Evolutionary conservation across 306 rosid genomes (phyloP).

Genomic region (Trifolium repens): DNA sequence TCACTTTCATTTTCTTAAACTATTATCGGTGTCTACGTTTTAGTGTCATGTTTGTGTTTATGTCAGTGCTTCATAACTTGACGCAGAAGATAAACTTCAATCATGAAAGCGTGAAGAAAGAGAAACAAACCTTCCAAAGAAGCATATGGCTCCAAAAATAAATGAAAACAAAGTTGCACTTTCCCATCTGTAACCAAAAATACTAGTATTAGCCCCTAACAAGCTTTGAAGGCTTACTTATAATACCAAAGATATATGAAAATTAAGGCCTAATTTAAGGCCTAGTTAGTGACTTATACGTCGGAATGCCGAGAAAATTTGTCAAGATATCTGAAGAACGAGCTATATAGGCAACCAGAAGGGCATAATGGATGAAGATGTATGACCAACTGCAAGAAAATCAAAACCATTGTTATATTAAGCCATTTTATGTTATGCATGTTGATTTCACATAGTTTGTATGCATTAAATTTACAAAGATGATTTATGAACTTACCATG

Average conservation of each 20-base stretch:
- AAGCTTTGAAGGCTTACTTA: conserved; percentile 37
- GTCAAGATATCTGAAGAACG: conserved; percentile 84
- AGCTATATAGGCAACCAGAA: conserved; percentile 76
- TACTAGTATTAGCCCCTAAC: conserved; percentile 55
- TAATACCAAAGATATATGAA: conserved; percentile 22
- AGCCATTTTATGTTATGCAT: not conserved
- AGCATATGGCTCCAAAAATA: conserved; percentile 76
- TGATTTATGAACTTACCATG: conserved; percentile 56
- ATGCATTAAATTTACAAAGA: not conserved
- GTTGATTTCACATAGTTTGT: not conserved
- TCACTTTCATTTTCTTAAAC: not conserved
- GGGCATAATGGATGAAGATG: conserved; percentile 80
- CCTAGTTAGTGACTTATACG: conserved; percentile 47
- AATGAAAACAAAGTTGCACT: conserved; percentile 79
- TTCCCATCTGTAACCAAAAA: conserved; percentile 77
- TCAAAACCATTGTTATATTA: conserved; percentile 10
- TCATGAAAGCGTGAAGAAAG: conserved; percentile 28
- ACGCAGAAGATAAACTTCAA: not conserved
- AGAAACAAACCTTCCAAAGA: conserved; percentile 70
- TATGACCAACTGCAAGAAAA: conserved; percentile 84
- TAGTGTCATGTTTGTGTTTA: not conserved
- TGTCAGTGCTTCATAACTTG: conserved; percentile 2
- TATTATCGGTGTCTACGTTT: not conserved
- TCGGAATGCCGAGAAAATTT: conserved; percentile 67
- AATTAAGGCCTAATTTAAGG: conserved; percentile 20